These are phyloP conservation scores for Pichia sp. DNA, from an alignment of 1,139 yeast genomes.

Conservation along the genomic window DNA sequence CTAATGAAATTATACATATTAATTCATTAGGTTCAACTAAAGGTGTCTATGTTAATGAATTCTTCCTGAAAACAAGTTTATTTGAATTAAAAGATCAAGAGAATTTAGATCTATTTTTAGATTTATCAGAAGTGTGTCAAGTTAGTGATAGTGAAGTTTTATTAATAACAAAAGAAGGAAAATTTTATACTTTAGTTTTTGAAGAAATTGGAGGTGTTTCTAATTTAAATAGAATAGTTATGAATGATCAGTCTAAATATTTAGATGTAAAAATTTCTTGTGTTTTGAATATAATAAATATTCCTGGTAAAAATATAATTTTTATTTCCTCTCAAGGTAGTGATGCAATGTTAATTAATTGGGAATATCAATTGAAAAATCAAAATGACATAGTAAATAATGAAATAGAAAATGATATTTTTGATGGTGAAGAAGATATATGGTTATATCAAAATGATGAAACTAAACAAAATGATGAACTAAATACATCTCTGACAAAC, in stretches of 20 bases:
- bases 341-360: slow-evolving; percentile 36
- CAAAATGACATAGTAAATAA: slow-evolving; percentile 14
- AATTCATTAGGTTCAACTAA: slow-evolving; percentile 75
- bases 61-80: slow-evolving; percentile 44
- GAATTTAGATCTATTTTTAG: slow-evolving; percentile 49
- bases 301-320: slow-evolving; percentile 25
- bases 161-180: slow-evolving; percentile 48
- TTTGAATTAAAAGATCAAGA: slow-evolving; percentile 48
- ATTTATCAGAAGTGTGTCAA: slow-evolving; percentile 45
- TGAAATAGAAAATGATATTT: slow-evolving; percentile 23
- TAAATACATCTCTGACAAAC: slow-evolving; percentile 16
- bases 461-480: slow-evolving; percentile 20
- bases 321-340: slow-evolving; percentile 42
- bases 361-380: slow-evolving; percentile 25
- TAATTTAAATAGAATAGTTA: slow-evolving; percentile 19
- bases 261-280: slow-evolving; percentile 15
- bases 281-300: slow-evolving; percentile 24
- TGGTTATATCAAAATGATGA: slow-evolving; percentile 29
- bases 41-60: slow-evolving; percentile 62
- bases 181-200: slow-evolving; percentile 45
- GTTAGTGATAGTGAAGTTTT: slow-evolving; percentile 48
- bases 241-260: slow-evolving; percentile 18
- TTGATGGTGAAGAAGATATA: slow-evolving; percentile 32
- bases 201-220: slow-evolving; percentile 32
- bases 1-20: slow-evolving; percentile 71